Evolutionary conservation across 1,284 basidiomycete genomes (phyloP).

Genomic region (Pterulicium gracile): DNA sequence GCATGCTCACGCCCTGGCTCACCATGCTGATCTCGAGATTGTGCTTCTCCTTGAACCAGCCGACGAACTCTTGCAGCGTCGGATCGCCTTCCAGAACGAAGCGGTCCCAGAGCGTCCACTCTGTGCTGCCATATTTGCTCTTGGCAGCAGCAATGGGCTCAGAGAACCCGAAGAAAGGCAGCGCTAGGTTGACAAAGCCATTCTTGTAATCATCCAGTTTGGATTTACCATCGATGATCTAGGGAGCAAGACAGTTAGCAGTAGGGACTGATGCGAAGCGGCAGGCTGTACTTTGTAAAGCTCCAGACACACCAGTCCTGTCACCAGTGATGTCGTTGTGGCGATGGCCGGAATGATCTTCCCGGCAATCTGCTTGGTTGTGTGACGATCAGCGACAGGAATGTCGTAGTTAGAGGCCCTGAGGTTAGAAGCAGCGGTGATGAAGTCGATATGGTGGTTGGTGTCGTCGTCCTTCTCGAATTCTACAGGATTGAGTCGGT

Average conservation of each 20-base stretch:
- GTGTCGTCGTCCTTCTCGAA: constrained; percentile 99
- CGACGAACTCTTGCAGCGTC: constrained; percentile 78
- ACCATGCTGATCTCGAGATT: constrained; percentile 92
- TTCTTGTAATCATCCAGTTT: constrained; percentile 97
- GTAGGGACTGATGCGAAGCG: too few relatives aligned
- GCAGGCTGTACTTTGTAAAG: constrained; percentile 94
- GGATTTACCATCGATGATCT: constrained; percentile 93
- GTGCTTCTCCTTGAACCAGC: constrained; percentile 80
- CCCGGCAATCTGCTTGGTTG: constrained; percentile 97
- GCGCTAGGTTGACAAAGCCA: constrained; percentile 93
- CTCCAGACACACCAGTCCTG: constrained; percentile 93
- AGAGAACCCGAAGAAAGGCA: constrained; percentile 99
- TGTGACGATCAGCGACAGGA: constrained; percentile 79
- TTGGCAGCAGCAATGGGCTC: constrained; percentile 94
- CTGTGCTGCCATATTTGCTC: constrained; percentile 76
- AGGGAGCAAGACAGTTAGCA: too few relatives aligned
- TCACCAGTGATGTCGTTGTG: constrained; percentile 93
- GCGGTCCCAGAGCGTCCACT: constrained; percentile 99
- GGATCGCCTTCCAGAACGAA: constrained; percentile 91
- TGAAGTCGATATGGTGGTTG: constrained; percentile 99
- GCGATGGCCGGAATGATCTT: constrained; percentile 99
- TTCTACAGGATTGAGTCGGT: constrained; percentile 89
- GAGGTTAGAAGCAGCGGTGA: constrained; percentile 96
- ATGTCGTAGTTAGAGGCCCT: constrained; percentile 96
- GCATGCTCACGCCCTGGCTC: constrained; percentile 94